Base-by-base conservation (phyloP, 345 rosid genomes). In the Excoecaria agallocha region DNA sequence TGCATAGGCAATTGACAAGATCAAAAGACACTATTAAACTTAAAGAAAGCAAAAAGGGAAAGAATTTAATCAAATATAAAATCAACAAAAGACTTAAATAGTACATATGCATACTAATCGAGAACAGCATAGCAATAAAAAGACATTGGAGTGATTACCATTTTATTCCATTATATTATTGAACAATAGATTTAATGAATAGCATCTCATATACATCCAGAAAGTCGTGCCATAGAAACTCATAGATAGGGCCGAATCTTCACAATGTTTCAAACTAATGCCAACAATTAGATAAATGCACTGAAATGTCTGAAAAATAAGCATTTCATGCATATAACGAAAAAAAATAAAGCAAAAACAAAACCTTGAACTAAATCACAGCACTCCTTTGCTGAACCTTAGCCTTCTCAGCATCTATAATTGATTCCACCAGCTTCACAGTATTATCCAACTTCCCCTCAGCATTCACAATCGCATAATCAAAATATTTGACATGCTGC, bases 381-480 rank as follows among this genome's bases (percentile, higher is more conserved):
- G 88, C 84, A 66, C 50, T 82, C 82, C 89, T 87, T 56, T 88
- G 98, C 69, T 79, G 74, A 74, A 94, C 97, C 83, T 82, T 92
- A 2, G 97, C 92, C 82, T 89, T 94, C 97, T 94, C 98, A 8
- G 97, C 95, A 74, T 94, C 98, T 20, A 94, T 88, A 66, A 94
- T 89, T 6, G 95, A 86, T 12, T 84, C 93, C 43, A 94, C 84
- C 16, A 87, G 72, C 41, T 63, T 82, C 46, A 91, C 98, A 0
- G 98, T 90, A 65, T 81, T 84, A 22, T 91, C 95, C 73, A 92
- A 89, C 85, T 76, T 87, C 68, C 95, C 98, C 69, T 89, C 82
- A 6, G 91, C 91, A 84, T 94, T 91, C 49, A 94, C 93, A 35
- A 92, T 89, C 55, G 89, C 92, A 73, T 91, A 94, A 79, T 94